Base-by-base conservation (phyloP, 306 rosid genomes). In the Pterocarpus santalinus region DNA sequence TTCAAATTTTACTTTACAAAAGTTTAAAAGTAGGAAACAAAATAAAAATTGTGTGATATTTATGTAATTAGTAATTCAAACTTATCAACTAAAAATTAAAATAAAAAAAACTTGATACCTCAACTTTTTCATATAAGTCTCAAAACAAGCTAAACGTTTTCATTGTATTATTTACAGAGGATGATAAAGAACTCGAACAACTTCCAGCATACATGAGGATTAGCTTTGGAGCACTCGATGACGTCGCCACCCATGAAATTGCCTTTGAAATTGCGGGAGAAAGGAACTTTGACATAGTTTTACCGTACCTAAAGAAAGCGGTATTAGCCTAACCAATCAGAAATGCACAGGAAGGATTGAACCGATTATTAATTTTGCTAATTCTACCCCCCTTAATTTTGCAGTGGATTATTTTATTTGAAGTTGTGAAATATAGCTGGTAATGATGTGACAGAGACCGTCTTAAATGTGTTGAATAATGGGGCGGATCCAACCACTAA, bases 361-460 rank as follows among this genome's bases (percentile, higher is more conserved):
- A 51, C 6, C 47, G 52, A 57, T 16, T 58, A 38, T 43, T 74
- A 35, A 22, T 41, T 17, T 36, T n/a, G 47, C 2, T 64, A 30
- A 74, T n/a, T 28, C 55, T 9, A 51, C n/a, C 9, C 7, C 4
- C 53, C 47, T 43, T 43, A 43, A 43, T 28, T 28, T 8, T 34
- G 5, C 16, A 91, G 97, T 90, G 94, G 97, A 72, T 13, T 72
- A n/a, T n/a, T n/a, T n/a, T n/a, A n/a, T n/a, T n/a, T n/a, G n/a
- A n/a, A n/a, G n/a, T n/a, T n/a, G n/a, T n/a, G n/a, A n/a, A n/a
- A n/a, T n/a, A n/a, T n/a, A n/a, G n/a, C n/a, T n/a, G n/a, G n/a
- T n/a, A n/a, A n/a, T n/a, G n/a, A n/a, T n/a, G n/a, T n/a, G n/a
- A n/a, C n/a, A n/a, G n/a, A n/a, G n/a, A n/a, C n/a, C n/a, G n/a